phyloP scores from a whole-genome alignment of 139 green algal genomes.

The Picochlorum sp. region DNA sequence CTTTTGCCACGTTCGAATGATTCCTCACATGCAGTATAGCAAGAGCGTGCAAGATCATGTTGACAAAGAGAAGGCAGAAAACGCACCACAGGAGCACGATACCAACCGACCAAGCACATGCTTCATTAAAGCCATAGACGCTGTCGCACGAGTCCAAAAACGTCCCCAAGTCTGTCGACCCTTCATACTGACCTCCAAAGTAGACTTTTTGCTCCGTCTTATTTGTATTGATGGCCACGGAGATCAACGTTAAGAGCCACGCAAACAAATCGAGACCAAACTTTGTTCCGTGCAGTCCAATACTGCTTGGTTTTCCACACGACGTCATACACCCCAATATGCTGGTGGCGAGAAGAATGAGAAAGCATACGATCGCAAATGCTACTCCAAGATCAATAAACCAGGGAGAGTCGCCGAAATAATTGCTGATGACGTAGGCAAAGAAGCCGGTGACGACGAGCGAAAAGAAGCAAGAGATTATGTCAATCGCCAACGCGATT shows the following conservation, averaged over 20 bases:
- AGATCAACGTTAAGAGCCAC: background rate
- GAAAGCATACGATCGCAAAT: background rate
- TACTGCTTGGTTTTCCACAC: background rate
- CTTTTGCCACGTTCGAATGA: background rate
- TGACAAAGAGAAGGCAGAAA: background rate
- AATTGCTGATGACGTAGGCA: background rate
- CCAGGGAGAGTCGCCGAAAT: background rate
- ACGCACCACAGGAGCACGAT: background rate
- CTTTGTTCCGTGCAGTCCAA: background rate
- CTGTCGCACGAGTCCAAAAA: background rate
- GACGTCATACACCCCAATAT: background rate
- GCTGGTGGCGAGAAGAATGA: background rate
- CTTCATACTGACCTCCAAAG: background rate
- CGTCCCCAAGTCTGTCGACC: background rate
- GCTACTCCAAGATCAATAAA: background rate
- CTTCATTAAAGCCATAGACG: background rate
- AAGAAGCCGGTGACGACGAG: slow-evolving; percentile 2
- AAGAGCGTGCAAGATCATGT: background rate
- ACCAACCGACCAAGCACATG: background rate
- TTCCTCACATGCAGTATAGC: background rate
- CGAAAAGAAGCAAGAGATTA: background rate
- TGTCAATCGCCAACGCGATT: background rate
- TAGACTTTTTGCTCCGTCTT: background rate
- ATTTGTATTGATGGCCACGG: background rate
- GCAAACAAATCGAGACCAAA: background rate